Evolutionary conservation across 1,284 basidiomycete genomes (phyloP).

Genomic region (Amylostereum areolatum): DNA sequence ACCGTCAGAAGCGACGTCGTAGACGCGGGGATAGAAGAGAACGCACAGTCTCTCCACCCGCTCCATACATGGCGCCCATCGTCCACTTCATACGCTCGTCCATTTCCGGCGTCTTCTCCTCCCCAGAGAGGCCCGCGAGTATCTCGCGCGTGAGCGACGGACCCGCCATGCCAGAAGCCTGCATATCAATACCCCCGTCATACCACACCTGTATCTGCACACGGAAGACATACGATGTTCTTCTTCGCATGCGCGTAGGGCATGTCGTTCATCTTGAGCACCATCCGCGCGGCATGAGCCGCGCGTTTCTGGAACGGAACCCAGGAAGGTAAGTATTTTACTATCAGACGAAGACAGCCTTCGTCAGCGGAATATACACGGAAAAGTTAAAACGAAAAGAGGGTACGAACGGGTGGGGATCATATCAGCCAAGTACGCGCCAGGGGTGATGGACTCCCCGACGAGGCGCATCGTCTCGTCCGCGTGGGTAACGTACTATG

Average conservation of each 20-base stretch:
- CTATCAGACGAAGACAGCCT: no score
- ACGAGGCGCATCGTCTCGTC: conserved; percentile 11
- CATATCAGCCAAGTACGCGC: neutral
- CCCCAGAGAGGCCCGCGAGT: neutral
- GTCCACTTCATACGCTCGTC: conserved; percentile 6
- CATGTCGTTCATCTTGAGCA: neutral
- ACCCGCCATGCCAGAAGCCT: neutral
- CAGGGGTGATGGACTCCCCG: neutral
- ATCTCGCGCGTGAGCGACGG: neutral
- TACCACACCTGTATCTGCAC: neutral
- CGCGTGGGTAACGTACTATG: conserved; percentile 9
- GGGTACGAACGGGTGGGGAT: neutral
- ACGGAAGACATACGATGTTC: conserved; percentile 4
- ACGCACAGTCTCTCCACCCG: no score
- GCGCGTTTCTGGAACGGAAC: conserved; percentile 10
- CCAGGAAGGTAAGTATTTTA: conserved; percentile 13
- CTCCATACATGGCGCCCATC: conserved; percentile 4
- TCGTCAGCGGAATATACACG: neutral
- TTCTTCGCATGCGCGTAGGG: conserved; percentile 2
- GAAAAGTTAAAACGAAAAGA: neutral
- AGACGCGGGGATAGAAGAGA: no score
- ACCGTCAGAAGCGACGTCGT: no score
- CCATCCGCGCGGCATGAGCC: neutral
- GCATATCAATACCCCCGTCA: no score
- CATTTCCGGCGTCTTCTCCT: neutral